Percentiles rank a stretch among this genome's conserved stretches.
phyloP scores from a whole-genome alignment of 345 rosid species.

The Sapria himalayana region DNA sequence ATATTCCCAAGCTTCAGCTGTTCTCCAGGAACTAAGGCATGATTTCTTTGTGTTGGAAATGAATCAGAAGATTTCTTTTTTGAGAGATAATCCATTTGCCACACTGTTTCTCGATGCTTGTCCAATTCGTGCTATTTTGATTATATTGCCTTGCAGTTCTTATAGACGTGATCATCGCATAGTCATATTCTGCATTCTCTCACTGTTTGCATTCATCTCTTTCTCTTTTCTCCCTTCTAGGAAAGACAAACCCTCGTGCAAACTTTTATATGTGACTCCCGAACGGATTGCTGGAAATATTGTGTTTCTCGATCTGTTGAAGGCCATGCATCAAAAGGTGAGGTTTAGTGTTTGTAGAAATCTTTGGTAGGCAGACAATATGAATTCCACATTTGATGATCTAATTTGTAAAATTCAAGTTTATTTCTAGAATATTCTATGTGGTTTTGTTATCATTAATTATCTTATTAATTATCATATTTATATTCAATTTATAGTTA shows the following conservation, averaged over 20 bases:
- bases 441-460: no score
- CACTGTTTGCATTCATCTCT: neutral
- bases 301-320: conserved; percentile 36
- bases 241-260: conserved; percentile 63
- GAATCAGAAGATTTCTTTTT: neutral
- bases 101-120: no score
- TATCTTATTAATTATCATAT: no score
- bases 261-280: conserved; percentile 82
- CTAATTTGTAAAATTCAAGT: no score
- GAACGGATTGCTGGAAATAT: conserved; percentile 66
- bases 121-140: neutral
- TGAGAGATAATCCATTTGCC: no score
- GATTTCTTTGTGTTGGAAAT: conserved; percentile 7
- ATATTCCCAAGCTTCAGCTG: conserved; percentile 50
- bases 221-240: conserved; percentile 14
- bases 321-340: conserved; percentile 48
- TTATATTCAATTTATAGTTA: no score
- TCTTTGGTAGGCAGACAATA: no score
- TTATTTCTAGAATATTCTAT: no score
- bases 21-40: conserved; percentile 72
- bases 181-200: neutral
- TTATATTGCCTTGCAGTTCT: neutral
- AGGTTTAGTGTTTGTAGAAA: conserved; percentile 1
- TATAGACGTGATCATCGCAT: neutral
- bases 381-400: no score